Evolutionary conservation across 1,284 basidiomycete species (phyloP).

Genomic region (Papiliotrema fonsecae): DNA sequence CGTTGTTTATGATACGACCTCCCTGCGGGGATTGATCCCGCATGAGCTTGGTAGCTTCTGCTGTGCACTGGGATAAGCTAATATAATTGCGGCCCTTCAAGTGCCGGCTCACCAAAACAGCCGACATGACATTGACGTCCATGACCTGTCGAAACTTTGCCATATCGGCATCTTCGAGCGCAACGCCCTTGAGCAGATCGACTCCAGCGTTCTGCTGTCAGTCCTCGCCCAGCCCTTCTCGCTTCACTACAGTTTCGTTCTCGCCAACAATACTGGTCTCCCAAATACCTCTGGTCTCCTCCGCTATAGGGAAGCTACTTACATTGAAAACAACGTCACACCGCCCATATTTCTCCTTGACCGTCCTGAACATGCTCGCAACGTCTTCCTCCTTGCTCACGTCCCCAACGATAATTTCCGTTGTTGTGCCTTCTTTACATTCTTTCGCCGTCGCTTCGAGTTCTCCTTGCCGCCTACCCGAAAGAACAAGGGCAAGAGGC

Average conservation of each 20-base stretch:
- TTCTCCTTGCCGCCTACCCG: slow-evolving; percentile 54
- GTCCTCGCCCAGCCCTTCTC: neutral
- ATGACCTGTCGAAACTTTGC: slow-evolving; percentile 59
- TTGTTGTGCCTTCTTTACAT: slow-evolving; percentile 39
- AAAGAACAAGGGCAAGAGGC: slow-evolving; percentile 60
- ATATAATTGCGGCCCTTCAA: neutral
- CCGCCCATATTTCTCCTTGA: slow-evolving; percentile 53
- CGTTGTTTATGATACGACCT: slow-evolving; percentile 76
- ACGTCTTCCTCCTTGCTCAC: slow-evolving; percentile 61
- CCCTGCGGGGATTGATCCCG: slow-evolving; percentile 64
- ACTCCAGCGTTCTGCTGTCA: slow-evolving; percentile 52
- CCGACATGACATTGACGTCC: slow-evolving; percentile 62
- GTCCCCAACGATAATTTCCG: slow-evolving; percentile 57
- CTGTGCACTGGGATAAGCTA: slow-evolving; percentile 51
- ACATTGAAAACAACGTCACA: slow-evolving; percentile 71
- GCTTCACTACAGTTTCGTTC: too few relatives aligned
- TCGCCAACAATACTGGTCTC: too few relatives aligned
- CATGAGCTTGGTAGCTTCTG: slow-evolving; percentile 65
- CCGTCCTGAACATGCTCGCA: slow-evolving; percentile 54
- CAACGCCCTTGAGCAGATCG: slow-evolving; percentile 52
- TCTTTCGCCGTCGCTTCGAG: slow-evolving; percentile 56
- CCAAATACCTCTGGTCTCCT: neutral
- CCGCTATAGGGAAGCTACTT: slow-evolving; percentile 29
- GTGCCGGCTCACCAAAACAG: slow-evolving; percentile 53
- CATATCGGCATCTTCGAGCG: slow-evolving; percentile 56